Conservation (phyloP, 805 yeast species). For the Candida ascalaphidarum region DNA sequence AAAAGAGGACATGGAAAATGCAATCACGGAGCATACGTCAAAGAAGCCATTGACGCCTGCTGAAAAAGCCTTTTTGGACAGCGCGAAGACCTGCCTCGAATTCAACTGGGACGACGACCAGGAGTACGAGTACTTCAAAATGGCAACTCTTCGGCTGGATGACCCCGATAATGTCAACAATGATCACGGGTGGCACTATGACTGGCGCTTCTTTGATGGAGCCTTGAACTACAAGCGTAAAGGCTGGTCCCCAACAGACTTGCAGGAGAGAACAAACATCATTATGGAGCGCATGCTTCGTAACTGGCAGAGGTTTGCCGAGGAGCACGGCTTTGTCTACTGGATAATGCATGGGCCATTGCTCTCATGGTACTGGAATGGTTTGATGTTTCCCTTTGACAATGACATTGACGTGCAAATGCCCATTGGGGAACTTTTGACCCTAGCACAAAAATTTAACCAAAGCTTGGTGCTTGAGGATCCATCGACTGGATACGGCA, state of each 20-base stretch:
- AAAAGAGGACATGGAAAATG: constrained; percentile 2
- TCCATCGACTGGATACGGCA: constrained; percentile 11
- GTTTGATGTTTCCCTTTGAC: constrained; percentile 9
- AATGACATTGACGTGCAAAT: constrained; percentile 9
- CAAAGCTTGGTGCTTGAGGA: constrained; percentile 10
- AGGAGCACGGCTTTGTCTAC: constrained; percentile 7
- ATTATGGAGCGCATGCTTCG: constrained; percentile 9
- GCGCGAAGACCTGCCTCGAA: no score
- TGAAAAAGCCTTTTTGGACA: constrained; percentile 3
- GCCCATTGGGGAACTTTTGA: constrained; percentile 6
- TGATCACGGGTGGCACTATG: constrained; percentile 12
- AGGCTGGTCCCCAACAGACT: constrained; percentile 6
- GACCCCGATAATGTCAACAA: constrained; percentile 4
- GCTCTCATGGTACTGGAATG: constrained; percentile 10
- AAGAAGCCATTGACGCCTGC: neutral
- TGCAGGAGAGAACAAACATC: constrained; percentile 8
- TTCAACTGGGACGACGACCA: constrained; percentile 3
- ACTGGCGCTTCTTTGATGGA: constrained; percentile 9
- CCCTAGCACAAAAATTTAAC: constrained; percentile 4
- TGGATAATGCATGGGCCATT: constrained; percentile 11
- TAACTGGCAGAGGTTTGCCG: constrained; percentile 8
- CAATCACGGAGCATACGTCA: constrained; percentile 1
- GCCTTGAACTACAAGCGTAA: constrained; percentile 5
- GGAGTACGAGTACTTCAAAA: constrained; percentile 8
- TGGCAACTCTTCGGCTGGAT: constrained; percentile 5